Conservation (phyloP, 306 rosid genomes). For the Rosa rugosa region DNA sequence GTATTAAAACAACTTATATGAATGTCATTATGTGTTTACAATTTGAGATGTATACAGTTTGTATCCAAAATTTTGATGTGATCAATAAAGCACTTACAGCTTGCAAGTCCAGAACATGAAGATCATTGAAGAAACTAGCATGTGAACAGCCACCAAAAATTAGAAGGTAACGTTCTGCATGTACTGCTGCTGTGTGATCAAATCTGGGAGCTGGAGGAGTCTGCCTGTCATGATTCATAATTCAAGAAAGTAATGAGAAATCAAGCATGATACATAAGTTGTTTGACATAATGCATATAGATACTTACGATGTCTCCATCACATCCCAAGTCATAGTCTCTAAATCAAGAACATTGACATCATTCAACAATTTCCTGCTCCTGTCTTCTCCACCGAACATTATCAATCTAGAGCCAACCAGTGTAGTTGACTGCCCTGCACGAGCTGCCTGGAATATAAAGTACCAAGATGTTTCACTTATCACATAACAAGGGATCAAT, state of each 20-base stretch:
- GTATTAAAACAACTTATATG: neutral
- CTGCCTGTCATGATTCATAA: constrained; percentile 77
- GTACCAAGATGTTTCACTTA: constrained; percentile 27
- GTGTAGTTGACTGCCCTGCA: constrained; percentile 80
- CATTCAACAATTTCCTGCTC: constrained; percentile 78
- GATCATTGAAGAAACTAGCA: constrained; percentile 82
- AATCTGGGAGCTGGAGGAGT: constrained; percentile 89
- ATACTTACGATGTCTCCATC: constrained; percentile 63
- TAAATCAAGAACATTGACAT: constrained; percentile 75
- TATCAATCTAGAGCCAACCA: constrained; percentile 83
- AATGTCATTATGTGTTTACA: neutral
- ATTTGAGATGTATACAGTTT: neutral
- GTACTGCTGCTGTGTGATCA: constrained; percentile 83
- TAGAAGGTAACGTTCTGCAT: constrained; percentile 72
- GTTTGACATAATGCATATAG: constrained; percentile 26
- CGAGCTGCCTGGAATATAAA: constrained; percentile 62
- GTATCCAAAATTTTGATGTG: neutral
- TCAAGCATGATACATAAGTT: constrained; percentile 20
- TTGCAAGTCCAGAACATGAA: constrained; percentile 82
- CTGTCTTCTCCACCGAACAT: constrained; percentile 93
- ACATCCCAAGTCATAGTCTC: constrained; percentile 84
- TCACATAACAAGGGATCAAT: constrained; percentile 25
- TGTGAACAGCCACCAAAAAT: constrained; percentile 97
- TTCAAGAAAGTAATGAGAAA: constrained; percentile 42
- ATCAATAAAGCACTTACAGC: constrained; percentile 52